Evolutionary conservation across 305 asterid genomes (phyloP), one percentile per base, ranked within the genome.

Genomic region (Solanum hybrid): DNA sequence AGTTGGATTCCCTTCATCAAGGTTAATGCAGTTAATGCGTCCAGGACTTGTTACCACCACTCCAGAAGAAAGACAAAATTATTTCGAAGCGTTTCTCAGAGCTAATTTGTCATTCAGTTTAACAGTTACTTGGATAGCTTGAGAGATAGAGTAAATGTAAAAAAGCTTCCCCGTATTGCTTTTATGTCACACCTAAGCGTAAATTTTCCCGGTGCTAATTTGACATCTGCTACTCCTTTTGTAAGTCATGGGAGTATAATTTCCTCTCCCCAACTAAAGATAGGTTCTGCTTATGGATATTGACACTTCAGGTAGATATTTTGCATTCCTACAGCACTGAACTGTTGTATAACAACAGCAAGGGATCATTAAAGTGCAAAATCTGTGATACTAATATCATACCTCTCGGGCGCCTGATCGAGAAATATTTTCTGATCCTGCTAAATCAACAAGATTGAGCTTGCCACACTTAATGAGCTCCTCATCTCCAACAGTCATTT

Each of bases 341-440:
- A 46, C 87, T 14, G 46, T 56, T 75, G 77, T 32, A 40, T 17
- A 24, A 56, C 72, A 86, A 32, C 32, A 69, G 14, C 20, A 69
- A 24, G 72, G 31, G 24, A n/a, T 31, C 20, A 12, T 34, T 27
- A 27, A 26, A 73, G 35, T 17, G 9, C 60, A 32, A n/a, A 66
- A n/a, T 89, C 24, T 73, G 27, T 16, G 34, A 35, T 34, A 71
- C 81, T 36, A 79, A 24, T 80, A 79, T 32, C 89, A 56, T 92
- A 96, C 99, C 98, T 96, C 99, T 79, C 97, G 94, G 80, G 96
- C 96, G 88, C 99, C 98, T 35, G 97, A 96, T 56, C 99, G 96
- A 87, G 91, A 92, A 84, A 96, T 96, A 90, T 96, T 96, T 92
- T 96, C 98, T 80, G 98, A 96, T 88, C 98, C 99, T 35, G 98